phyloP scores from a whole-genome alignment of 352 stramenopile genomes.

The Globisporangium orthogonon region DNA sequence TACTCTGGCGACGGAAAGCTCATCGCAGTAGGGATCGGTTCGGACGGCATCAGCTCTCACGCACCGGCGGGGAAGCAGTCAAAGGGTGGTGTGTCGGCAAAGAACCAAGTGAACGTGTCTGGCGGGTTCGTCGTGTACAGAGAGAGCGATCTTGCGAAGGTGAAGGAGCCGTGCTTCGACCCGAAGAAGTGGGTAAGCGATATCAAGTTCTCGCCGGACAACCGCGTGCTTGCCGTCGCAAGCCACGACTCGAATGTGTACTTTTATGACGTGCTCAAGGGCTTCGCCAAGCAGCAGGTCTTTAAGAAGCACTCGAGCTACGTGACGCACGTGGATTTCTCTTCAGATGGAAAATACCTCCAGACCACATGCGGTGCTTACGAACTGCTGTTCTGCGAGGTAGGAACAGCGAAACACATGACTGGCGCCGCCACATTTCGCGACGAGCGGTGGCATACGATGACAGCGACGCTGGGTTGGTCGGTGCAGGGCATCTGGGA shows the following conservation, averaged over 20 bases:
- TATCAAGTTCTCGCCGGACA: conserved; percentile 68
- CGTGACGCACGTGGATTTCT: conserved; percentile 77
- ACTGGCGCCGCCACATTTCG: conserved; percentile 71
- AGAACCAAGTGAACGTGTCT: conserved; percentile 15
- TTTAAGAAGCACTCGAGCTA: conserved; percentile 83
- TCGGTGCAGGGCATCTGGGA: conserved; percentile 89
- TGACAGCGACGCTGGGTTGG: conserved; percentile 87
- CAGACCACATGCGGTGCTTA: conserved; percentile 80
- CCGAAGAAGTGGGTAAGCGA: conserved; percentile 68
- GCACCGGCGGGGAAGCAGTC: conserved; percentile 3
- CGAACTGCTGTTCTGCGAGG: conserved; percentile 89
- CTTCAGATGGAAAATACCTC: conserved; percentile 47
- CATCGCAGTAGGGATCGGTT: conserved; percentile 84
- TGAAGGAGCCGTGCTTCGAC: conserved; percentile 45
- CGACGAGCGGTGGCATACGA: conserved; percentile 88
- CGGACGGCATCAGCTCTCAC: conserved; percentile 18
- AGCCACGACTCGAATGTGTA: conserved; percentile 76
- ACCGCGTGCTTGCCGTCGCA: conserved; percentile 46
- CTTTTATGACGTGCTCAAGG: conserved; percentile 69
- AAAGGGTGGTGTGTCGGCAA: conserved; percentile 8
- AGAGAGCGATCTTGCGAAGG: conserved; percentile 31
- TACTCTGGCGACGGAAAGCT: conserved; percentile 87
- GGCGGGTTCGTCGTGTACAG: conserved; percentile 63
- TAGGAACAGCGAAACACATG: conserved; percentile 53
- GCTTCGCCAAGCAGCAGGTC: conserved; percentile 47